A percentile compares a stretch with the other conserved stretches of the same genome.
Evolutionary conservation across 208 protist genomes (phyloP).

Genomic region (Crithidia thermophila): DNA sequence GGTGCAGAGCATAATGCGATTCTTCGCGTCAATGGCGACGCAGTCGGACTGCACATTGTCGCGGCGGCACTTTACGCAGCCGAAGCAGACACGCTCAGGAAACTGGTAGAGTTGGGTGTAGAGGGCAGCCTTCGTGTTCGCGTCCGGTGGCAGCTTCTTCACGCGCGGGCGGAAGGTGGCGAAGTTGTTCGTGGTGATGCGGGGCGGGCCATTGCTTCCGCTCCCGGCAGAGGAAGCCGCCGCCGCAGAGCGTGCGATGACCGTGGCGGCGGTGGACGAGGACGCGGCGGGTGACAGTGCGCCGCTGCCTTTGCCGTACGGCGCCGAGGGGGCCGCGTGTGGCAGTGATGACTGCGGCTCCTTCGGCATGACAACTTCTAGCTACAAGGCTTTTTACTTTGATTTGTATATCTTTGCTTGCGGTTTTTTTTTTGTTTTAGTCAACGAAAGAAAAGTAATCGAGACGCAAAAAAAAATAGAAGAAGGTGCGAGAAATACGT

Average conservation of each 20-base stretch:
- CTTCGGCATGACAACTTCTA: conserved; percentile 20
- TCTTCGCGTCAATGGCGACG: conserved; percentile 64
- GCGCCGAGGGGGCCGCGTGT: conserved; percentile 9
- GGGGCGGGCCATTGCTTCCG: conserved; percentile 19
- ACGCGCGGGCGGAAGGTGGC: conserved; percentile 54
- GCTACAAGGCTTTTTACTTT: no score
- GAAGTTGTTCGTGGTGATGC: conserved; percentile 80
- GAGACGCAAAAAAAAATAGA: background rate
- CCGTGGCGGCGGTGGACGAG: conserved; percentile 7
- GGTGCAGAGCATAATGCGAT: conserved; percentile 73
- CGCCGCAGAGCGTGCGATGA: conserved; percentile 8
- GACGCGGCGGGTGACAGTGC: conserved; percentile 9
- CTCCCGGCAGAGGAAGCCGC: background rate
- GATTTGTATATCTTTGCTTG: no score
- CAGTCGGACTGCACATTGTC: conserved; percentile 80
- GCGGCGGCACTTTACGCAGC: conserved; percentile 76
- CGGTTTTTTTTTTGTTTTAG: no score
- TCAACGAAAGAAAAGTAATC: conserved; percentile 1
- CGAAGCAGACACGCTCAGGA: conserved; percentile 61
- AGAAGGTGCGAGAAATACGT: background rate
- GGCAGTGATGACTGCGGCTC: conserved; percentile 17
- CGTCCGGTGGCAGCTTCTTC: conserved; percentile 80
- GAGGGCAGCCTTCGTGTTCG: conserved; percentile 52
- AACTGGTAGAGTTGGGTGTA: conserved; percentile 77
- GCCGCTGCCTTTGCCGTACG: conserved; percentile 20